Base-by-base conservation (phyloP, 192 early-diverging fungal species). In the Coemansia javaensis region DNA sequence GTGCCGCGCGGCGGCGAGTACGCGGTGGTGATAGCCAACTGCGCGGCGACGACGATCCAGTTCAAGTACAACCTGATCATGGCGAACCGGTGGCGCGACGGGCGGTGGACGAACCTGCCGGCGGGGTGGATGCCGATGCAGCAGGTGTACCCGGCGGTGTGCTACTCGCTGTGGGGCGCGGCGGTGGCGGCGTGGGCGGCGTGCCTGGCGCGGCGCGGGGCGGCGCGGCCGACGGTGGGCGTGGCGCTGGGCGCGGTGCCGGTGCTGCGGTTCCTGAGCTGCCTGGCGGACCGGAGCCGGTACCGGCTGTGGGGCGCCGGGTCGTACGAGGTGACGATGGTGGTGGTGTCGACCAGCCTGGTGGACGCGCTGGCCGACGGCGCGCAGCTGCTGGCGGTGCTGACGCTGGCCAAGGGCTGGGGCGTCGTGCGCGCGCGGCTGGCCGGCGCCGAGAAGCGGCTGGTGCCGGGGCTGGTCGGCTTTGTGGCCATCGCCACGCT, bases 1-100 rank as follows among this genome's bases (percentile, higher is more conserved):
- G 66, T 70, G 3, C 58, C 42, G 14, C 44, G 25, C 1, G 67
- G 67, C 32, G 67, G 67, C 42, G 67, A 71, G 34, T 71, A 71
- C 43, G 67, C 67, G 16, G 67, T 71, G 42, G 67, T 71, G 8
- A 54, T 71, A 11, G 67, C 67, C 17, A 71, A 71, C 47, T 71
- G 67, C 41, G 67, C 67, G 16, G 59, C 59, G 12, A 63, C 67
- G 9, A 59, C 67, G 18, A 55, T 71, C n/a, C 67, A 71, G 53
- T 71, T 71, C 67, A 71, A 71, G 24, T 71, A 71, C 35, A 71
- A 71, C 30, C 48, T 71, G 51, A 63, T 71, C 10, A 71, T 71
- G 67, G 67, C 67, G 12, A 71, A 71, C 40, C 50, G 60, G 33
- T 59, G 67, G 60, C 45, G 18, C 54, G 56, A 63, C 47, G 67